phyloP scores from a whole-genome alignment of 2,329 filamentous ascomycete species.

The Sarocladium brachiariae region DNA sequence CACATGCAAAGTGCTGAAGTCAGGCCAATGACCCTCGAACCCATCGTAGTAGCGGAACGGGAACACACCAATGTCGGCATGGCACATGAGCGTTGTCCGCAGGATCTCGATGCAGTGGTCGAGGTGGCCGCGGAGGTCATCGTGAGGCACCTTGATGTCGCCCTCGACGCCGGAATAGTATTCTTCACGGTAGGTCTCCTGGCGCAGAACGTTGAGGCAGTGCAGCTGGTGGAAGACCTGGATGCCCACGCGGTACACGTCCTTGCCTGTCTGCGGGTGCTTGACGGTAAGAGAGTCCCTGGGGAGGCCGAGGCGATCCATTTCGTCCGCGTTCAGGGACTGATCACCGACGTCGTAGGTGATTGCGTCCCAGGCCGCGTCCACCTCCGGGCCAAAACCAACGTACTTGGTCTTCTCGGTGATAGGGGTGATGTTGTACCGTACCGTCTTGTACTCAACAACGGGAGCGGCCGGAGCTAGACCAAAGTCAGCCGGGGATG shows the following conservation, averaged over 20 bases:
- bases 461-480: constrained; percentile 41
- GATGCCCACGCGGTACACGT: constrained; percentile 52
- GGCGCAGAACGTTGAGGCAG: constrained; percentile 41
- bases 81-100: constrained; percentile 46
- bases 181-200: constrained; percentile 40
- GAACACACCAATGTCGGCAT: constrained; percentile 47
- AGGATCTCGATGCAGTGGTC: constrained; percentile 49
- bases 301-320: constrained; percentile 44
- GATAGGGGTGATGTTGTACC: constrained; percentile 42
- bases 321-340: constrained; percentile 49
- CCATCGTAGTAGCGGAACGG: constrained; percentile 44
- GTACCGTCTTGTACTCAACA: constrained; percentile 41
- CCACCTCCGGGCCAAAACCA: constrained; percentile 48
- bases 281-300: constrained; percentile 48
- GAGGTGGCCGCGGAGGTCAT: constrained; percentile 37
- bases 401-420: constrained; percentile 42
- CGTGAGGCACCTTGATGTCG: constrained; percentile 36
- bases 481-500: too few relatives aligned
- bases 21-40: constrained; percentile 43
- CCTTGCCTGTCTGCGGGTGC: constrained; percentile 47
- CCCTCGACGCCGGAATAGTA: constrained; percentile 42
- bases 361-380: constrained; percentile 49
- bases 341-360: constrained; percentile 48
- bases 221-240: constrained; percentile 53
- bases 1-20: constrained; percentile 46